Evolutionary conservation across 176 grass and related monocot species (phyloP).

Genomic region (Avena atlantica): DNA sequence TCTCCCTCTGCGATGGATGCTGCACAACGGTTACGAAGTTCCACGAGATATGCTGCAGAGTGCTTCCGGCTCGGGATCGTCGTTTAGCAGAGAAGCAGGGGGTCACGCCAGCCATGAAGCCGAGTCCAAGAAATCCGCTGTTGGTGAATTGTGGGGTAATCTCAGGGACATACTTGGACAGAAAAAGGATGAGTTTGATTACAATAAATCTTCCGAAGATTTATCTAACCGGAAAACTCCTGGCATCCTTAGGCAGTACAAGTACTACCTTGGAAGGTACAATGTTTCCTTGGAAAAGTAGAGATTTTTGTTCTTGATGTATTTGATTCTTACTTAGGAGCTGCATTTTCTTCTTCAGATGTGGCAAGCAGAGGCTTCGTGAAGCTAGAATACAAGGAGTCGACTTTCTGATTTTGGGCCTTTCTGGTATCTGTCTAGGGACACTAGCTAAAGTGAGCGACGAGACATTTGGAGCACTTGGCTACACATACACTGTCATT

Average conservation of each 20-base stretch:
- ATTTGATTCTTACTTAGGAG: background rate
- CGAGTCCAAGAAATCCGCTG: conserved; percentile 46
- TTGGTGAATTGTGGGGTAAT: conserved; percentile 76
- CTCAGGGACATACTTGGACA: conserved; percentile 73
- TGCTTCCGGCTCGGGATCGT: conserved; percentile 54
- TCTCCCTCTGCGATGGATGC: conserved; percentile 84
- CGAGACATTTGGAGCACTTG: conserved; percentile 79
- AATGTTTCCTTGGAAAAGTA: background rate
- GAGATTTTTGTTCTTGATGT: background rate
- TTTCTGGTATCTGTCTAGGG: conserved; percentile 81
- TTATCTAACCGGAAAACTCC: conserved; percentile 77
- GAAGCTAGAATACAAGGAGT: conserved; percentile 91
- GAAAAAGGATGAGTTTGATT: conserved; percentile 79
- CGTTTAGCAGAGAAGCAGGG: conserved; percentile 41
- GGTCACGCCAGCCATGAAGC: conserved; percentile 16
- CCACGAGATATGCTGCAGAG: conserved; percentile 78
- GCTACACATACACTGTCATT: conserved; percentile 89
- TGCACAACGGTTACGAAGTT: conserved; percentile 82
- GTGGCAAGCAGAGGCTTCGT: conserved; percentile 81
- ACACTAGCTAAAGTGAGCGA: conserved; percentile 93
- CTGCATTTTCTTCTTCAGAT: conserved; percentile 33
- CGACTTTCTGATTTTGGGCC: conserved; percentile 77
- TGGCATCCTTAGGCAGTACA: conserved; percentile 69
- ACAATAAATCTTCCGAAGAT: conserved; percentile 69
- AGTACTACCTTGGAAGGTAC: conserved; percentile 85